These are phyloP conservation scores for Naganishia sp. DNA, from an alignment of 1,284 basidiomycete species.

Conservation along the genomic window DNA sequence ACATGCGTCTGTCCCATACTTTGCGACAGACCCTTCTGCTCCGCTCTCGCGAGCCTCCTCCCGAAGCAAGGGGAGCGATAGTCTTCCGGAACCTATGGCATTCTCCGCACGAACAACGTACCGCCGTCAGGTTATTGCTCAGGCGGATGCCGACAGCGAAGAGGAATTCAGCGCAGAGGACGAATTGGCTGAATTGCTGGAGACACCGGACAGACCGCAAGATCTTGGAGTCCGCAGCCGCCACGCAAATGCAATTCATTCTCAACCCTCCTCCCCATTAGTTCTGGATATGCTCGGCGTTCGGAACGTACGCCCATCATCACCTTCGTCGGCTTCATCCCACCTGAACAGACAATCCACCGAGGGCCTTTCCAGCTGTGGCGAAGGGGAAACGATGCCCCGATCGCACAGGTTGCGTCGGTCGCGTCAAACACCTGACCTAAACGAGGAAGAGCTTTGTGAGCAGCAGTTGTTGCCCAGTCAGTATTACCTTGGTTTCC, in stretches of 20 bases:
- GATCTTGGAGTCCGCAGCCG: background rate
- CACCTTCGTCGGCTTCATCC: conserved; percentile 22
- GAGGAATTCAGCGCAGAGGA: background rate
- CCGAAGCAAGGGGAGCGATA: background rate
- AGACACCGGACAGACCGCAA: background rate
- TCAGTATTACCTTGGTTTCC: background rate
- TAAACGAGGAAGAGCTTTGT: conserved; percentile 18
- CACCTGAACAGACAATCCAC: conserved; percentile 10
- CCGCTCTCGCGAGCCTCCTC: background rate
- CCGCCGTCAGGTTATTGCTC: background rate
- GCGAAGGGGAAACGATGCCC: background rate
- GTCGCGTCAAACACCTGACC: background rate
- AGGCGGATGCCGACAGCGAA: background rate
- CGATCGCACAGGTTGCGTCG: background rate
- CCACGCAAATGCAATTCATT: no score
- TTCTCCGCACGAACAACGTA: background rate
- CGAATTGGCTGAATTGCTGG: conserved; percentile 13
- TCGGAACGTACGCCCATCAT: conserved; percentile 1
- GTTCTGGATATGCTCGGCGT: background rate
- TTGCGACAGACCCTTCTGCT: background rate
- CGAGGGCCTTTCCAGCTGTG: conserved; percentile 1
- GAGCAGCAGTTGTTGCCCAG: conserved; percentile 4
- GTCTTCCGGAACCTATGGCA: background rate
- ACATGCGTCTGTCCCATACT: conserved; percentile 21
- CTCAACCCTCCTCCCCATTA: background rate